Evolutionary conservation across 1,139 yeast species (phyloP).

Genomic region (Debaryomyces sp.): DNA sequence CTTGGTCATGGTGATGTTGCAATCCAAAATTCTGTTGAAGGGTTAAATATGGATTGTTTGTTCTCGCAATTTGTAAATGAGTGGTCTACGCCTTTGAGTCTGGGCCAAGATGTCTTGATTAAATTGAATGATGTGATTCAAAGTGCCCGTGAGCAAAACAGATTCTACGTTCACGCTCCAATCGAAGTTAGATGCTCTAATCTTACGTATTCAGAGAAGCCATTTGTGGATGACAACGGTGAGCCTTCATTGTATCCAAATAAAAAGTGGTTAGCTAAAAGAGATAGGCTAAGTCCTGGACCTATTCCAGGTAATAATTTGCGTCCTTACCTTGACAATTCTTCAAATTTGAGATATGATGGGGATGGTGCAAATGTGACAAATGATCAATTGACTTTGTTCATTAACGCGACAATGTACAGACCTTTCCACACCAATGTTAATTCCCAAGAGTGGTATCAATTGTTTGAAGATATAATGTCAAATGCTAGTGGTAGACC

Average conservation of each 20-base stretch:
- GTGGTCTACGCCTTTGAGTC: slow-evolving; percentile 88
- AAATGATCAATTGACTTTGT: slow-evolving; percentile 79
- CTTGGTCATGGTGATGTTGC: slow-evolving; percentile 66
- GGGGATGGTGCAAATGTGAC: slow-evolving; percentile 55
- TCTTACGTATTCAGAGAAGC: slow-evolving; percentile 56
- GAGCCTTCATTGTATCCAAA: slow-evolving; percentile 48
- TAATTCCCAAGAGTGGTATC: slow-evolving; percentile 80
- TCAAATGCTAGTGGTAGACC: slow-evolving; percentile 87
- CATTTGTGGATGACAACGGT: slow-evolving; percentile 48
- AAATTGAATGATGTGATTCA: slow-evolving; percentile 63
- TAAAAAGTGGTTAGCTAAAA: slow-evolving; percentile 40
- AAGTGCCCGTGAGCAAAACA: slow-evolving; percentile 59
- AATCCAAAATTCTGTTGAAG: slow-evolving; percentile 82
- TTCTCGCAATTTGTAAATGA: slow-evolving; percentile 94
- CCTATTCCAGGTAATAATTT: slow-evolving; percentile 83
- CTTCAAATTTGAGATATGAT: slow-evolving; percentile 66
- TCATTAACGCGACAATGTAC: slow-evolving; percentile 93
- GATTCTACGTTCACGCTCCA: slow-evolving; percentile 90
- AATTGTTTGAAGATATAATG: slow-evolving; percentile 77
- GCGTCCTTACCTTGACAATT: slow-evolving; percentile 78
- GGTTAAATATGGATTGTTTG: slow-evolving; percentile 92
- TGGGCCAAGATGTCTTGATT: slow-evolving; percentile 73
- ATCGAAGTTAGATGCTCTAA: slow-evolving; percentile 93
- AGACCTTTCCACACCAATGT: slow-evolving; percentile 83
- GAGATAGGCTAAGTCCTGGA: slow-evolving; percentile 53